Conservation (phyloP, 805 yeast species). For the Ogataea pilisensis region DNA sequence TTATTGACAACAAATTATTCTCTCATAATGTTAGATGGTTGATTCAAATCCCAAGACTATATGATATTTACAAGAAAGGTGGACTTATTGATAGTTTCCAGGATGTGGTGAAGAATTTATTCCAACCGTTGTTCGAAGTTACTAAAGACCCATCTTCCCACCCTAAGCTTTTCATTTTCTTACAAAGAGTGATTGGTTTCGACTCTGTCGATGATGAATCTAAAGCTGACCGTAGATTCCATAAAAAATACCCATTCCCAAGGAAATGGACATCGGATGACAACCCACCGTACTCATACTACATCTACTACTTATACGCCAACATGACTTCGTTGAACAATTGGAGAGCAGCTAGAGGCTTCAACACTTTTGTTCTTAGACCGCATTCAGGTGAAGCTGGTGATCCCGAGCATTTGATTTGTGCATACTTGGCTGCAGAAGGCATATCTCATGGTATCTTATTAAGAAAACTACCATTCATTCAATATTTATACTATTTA, state of each 20-base stretch:
- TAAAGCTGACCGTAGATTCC: conserved; percentile 79
- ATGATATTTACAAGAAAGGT: conserved; percentile 79
- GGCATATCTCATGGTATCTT: conserved; percentile 95
- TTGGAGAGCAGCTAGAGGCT: conserved; percentile 71
- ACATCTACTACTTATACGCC: conserved; percentile 82
- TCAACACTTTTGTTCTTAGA: conserved; percentile 87
- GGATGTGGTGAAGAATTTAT: conserved; percentile 73
- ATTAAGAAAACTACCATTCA: conserved; percentile 88
- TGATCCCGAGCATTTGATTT: conserved; percentile 93
- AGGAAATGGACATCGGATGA: conserved; percentile 68
- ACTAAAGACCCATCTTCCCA: conserved; percentile 77
- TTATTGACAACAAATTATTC: conserved; percentile 83
- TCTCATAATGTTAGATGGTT: conserved; percentile 97
- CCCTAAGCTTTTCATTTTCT: conserved; percentile 86
- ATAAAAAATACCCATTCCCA: conserved; percentile 82
- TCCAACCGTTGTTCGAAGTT: conserved; percentile 87
- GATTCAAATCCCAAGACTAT: conserved; percentile 90
- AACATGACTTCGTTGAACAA: conserved; percentile 83
- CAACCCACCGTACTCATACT: conserved; percentile 98
- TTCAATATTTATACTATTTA: conserved; percentile 87
- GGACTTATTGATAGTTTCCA: conserved; percentile 68
- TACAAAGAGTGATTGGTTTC: conserved; percentile 94
- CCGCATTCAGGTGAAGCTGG: conserved; percentile 99
- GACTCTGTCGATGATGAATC: conserved; percentile 99
- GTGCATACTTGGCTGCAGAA: conserved; percentile 85